Conservation (phyloP, 1,284 basidiomycete species). For the Schizophyllum commune region DNA sequence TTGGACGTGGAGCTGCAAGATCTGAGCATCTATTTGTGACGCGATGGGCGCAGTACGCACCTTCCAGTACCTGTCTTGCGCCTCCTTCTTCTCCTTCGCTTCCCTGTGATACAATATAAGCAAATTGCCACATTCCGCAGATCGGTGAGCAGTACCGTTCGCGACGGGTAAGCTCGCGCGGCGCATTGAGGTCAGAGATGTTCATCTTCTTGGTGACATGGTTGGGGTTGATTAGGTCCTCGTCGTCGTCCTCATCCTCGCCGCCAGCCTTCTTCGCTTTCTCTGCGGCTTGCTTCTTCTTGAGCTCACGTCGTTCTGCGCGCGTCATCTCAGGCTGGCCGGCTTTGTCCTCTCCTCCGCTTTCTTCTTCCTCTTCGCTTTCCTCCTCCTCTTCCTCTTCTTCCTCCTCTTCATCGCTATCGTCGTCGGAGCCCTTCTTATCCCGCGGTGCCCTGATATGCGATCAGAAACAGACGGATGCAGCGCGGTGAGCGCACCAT, state of each 20-base stretch:
- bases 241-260: conserved; percentile 27
- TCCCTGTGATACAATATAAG: conserved; percentile 44
- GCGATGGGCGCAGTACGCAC: conserved; percentile 26
- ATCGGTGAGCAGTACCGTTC: conserved; percentile 48
- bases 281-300: conserved; percentile 56
- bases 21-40: conserved; percentile 7
- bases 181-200: conserved; percentile 51
- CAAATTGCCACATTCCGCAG: conserved; percentile 5
- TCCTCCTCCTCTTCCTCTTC: conserved; percentile 30
- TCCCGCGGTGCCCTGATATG: conserved; percentile 8
- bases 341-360: conserved; percentile 25
- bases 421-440: conserved; percentile 24
- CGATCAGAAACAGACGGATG: conserved; percentile 7
- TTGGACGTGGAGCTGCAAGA: conserved; percentile 49
- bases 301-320: conserved; percentile 60
- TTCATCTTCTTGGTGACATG: conserved; percentile 59
- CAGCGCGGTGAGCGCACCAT: conserved; percentile 27
- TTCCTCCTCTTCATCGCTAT: conserved; percentile 25
- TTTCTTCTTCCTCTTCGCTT: conserved; percentile 31
- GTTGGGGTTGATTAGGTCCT: conserved; percentile 63
- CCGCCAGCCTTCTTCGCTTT: conserved; percentile 32
- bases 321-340: conserved; percentile 50
- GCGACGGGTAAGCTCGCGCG: conserved; percentile 52
- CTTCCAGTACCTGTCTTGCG: conserved; percentile 82
- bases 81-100: conserved; percentile 83